Percentiles rank a stretch among this genome's conserved stretches.
These are phyloP conservation scores for Delonix regia DNA, from an alignment of 306 rosid genomes.

Conservation along the genomic window DNA sequence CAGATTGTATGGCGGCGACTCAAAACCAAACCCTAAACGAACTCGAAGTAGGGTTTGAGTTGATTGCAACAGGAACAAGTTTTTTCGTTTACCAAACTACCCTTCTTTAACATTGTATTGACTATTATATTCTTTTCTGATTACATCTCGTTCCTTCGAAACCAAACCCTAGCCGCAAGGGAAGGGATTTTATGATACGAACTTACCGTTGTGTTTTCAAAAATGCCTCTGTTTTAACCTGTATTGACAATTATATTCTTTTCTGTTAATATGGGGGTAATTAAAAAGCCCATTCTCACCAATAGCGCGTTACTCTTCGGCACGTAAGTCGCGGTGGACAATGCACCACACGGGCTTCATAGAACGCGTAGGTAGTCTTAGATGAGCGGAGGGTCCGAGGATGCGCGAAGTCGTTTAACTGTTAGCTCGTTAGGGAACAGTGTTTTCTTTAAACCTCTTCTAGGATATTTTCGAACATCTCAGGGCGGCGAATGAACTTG, in stretches of 20 bases:
- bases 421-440: too few species aligned
- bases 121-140: not conserved
- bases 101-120: not conserved
- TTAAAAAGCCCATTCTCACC: not conserved
- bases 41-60: too few species aligned
- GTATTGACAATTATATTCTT: too few species aligned
- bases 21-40: not conserved
- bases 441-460: too few species aligned
- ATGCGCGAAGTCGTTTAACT: too few species aligned
- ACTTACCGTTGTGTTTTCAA: too few species aligned
- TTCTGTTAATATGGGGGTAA: too few species aligned
- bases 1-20: not conserved
- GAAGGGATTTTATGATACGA: not conserved
- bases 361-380: not conserved
- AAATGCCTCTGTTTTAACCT: too few species aligned
- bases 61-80: too few species aligned
- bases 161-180: not conserved
- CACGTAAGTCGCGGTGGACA: not conserved
- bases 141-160: not conserved
- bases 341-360: not conserved
- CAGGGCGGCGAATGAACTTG: too few species aligned
- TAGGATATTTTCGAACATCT: too few species aligned
- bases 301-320: too few species aligned
- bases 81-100: conserved; percentile 3
- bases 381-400: not conserved